Conservation (phyloP, 2,329 filamentous ascomycete species). For the Metarhizium album region DNA sequence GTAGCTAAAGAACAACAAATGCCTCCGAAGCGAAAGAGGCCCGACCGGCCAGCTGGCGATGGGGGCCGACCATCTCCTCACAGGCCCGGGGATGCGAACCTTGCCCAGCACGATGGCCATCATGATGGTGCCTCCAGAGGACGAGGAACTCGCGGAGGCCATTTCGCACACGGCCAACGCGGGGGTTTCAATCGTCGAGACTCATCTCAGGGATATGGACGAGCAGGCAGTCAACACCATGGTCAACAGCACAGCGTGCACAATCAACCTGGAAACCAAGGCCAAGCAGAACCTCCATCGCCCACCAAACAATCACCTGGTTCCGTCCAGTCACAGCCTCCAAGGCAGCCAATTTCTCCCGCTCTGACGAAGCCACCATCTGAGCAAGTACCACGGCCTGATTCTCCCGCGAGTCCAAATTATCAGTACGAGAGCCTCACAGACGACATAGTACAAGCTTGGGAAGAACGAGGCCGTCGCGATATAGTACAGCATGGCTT, state of each 20-base stretch:
- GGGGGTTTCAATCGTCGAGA: conserved; percentile 42
- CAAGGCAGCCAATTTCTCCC: conserved; percentile 10
- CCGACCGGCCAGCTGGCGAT: conserved; percentile 38
- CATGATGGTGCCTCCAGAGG: conserved; percentile 38
- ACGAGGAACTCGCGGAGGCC: conserved; percentile 29
- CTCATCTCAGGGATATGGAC: conserved; percentile 29
- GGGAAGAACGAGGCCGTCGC: conserved; percentile 57
- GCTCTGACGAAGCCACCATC: conserved; percentile 11
- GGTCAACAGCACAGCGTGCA: conserved; percentile 10
- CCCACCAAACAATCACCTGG: conserved; percentile 11
- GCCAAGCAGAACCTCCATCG: conserved; percentile 13
- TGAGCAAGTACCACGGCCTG: conserved; percentile 10
- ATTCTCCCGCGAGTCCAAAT: conserved; percentile 26
- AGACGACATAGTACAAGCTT: conserved; percentile 53
- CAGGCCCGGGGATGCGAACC: conserved; percentile 43
- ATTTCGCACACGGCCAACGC: conserved; percentile 27
- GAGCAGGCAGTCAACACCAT: conserved; percentile 15
- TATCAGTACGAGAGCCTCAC: conserved; percentile 72
- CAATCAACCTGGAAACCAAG: conserved; percentile 14
- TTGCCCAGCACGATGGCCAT: conserved; percentile 46
- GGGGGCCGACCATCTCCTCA: conserved; percentile 49
- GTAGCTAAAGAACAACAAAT: conserved; percentile 25
- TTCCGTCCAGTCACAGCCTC: not conserved
- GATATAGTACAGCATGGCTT: conserved; percentile 55
- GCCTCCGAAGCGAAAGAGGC: conserved; percentile 51